Base-by-base conservation (phyloP, 495 filamentous ascomycete species). In the Neurospora discreta region DNA sequence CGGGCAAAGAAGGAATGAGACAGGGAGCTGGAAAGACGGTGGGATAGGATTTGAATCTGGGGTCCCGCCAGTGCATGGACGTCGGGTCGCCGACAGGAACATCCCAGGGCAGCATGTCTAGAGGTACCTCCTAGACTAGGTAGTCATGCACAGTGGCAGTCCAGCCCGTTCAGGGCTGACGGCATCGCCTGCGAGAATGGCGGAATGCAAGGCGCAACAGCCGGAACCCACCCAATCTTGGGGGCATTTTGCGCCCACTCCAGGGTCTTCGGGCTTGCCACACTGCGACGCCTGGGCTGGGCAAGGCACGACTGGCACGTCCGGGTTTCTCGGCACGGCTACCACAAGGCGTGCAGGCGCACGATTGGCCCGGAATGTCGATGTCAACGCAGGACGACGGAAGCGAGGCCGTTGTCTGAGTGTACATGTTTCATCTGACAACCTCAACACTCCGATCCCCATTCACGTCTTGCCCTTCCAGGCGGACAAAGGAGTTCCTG, bases 121-220 rank as follows among this genome's bases (percentile, higher is more conserved):
- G n/a, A n/a, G n/a, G n/a, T n/a, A n/a, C n/a, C n/a, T n/a, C n/a
- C n/a, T n/a, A n/a, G n/a, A n/a, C n/a, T n/a, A n/a, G n/a, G n/a
- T n/a, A n/a, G 69, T 74, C 67, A 46, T 74, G 52, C 33, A 36
- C 33, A 36, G 33, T 0, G 33, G 70, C 74, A 69, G 69, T 40
- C 68, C 71, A 71, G 74, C 72, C 75, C 26, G 20, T 26, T 20
- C 71, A 74, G 72, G 75, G 74, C 73, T 80, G 78, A 80, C 77
- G 78, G 71, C 74, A 80, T 80, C 74, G 72, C 67, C 70, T 68
- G 68, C 46, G 42, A 43, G 33, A 71, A 80, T 80, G 75, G 78
- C 78, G 77, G 74, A 71, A 78, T 60, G 52, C 52, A 60, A 60
- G 52, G 52, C 52, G 52, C 52, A 60, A 60, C 52, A 60, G 46